Evolutionary conservation across 2,329 filamentous ascomycete species (phyloP).

Genomic region (Dothidotthia symphoricarpi): DNA sequence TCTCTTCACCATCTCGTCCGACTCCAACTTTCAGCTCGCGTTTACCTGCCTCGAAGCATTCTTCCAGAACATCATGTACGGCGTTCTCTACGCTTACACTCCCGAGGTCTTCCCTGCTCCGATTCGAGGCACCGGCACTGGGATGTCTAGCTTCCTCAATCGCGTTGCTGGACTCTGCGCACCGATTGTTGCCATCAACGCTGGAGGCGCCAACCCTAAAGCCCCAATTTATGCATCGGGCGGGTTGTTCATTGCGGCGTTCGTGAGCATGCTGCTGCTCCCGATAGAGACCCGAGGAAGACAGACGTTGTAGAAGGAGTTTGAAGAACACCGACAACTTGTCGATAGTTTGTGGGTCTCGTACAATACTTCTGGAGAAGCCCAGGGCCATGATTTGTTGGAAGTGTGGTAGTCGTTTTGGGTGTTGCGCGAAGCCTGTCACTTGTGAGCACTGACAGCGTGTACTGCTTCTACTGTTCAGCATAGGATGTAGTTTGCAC

Average conservation of each 20-base stretch:
- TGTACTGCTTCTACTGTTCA: no score
- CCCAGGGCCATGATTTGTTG: no score
- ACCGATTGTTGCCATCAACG: constrained; percentile 61
- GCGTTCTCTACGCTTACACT: constrained; percentile 73
- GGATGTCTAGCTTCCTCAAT: constrained; percentile 70
- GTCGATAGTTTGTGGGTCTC: no score
- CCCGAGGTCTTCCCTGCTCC: constrained; percentile 75
- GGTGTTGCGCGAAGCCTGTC: no score
- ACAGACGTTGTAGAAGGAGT: constrained; percentile 38
- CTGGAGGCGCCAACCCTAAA: constrained; percentile 39
- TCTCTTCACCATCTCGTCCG: constrained; percentile 60
- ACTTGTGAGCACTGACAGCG: no score
- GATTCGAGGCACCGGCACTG: constrained; percentile 68
- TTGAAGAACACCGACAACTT: no score
- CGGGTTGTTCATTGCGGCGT: constrained; percentile 46
- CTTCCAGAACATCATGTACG: constrained; percentile 60
- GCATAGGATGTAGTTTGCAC: no score
- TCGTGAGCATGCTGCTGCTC: constrained; percentile 43
- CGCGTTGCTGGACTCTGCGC: constrained; percentile 65
- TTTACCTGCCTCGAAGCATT: constrained; percentile 70
- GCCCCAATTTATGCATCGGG: constrained; percentile 47
- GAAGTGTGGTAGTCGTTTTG: no score
- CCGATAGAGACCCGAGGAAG: constrained; percentile 48
- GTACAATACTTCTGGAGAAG: no score
- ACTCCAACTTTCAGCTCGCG: constrained; percentile 58